Evolutionary conservation across 192 early-diverging fungal species (phyloP).

Genomic region (Podila minutissima): DNA sequence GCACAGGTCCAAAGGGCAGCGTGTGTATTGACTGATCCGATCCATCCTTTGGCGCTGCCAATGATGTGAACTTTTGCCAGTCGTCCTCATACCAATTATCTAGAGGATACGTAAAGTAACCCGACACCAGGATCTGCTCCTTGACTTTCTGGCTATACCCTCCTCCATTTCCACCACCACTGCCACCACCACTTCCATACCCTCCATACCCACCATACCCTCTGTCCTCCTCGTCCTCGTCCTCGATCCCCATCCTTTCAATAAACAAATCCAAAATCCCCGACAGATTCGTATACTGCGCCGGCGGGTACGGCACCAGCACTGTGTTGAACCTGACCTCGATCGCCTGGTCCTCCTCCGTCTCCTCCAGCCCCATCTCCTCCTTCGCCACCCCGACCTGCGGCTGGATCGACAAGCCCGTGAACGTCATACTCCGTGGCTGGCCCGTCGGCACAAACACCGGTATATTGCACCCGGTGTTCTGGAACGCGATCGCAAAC

Average conservation of each 20-base stretch:
- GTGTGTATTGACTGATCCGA: neutral
- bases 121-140: conserved; percentile 50
- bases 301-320: conserved; percentile 41
- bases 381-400: conserved; percentile 15
- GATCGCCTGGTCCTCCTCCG: conserved; percentile 40
- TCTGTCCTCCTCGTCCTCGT: conserved; percentile 7
- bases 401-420: conserved; percentile 41
- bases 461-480: conserved; percentile 71
- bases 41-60: conserved; percentile 19
- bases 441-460: conserved; percentile 67
- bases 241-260: conserved; percentile 42
- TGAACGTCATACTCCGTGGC: conserved; percentile 36
- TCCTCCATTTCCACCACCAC: neutral
- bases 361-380: conserved; percentile 38
- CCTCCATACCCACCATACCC: conserved; percentile 1
- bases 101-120: conserved; percentile 59
- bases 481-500: conserved; percentile 74
- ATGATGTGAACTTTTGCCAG: conserved; percentile 31
- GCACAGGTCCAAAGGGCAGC: conserved; percentile 30
- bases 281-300: conserved; percentile 44
- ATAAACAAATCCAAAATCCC: conserved; percentile 52
- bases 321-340: conserved; percentile 51
- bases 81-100: conserved; percentile 62
- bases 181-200: conserved; percentile 6
- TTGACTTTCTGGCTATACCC: conserved; percentile 19